Evolutionary conservation across 2,329 filamentous ascomycete genomes (phyloP), one percentile per base, ranked within the genome.

Genomic region (Fusarium penzigii): DNA sequence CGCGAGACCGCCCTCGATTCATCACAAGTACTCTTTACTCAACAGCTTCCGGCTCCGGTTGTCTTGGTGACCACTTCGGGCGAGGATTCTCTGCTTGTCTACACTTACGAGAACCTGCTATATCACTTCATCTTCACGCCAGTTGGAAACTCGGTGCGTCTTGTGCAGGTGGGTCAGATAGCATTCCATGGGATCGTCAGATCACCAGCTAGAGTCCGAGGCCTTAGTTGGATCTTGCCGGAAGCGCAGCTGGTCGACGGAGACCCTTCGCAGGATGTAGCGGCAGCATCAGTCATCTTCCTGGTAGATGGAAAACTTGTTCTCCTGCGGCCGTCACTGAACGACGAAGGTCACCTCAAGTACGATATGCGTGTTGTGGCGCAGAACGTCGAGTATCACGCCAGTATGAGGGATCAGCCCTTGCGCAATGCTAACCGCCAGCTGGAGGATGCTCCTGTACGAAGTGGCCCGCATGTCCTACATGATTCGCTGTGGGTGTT

Each of bases 281-380:
- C 91, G 12, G 88, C 93, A 49, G 94, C 94, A 8, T 96, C 92
- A 1, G 92, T 99, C 12, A 76, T 99, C 13, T 96, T 99, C 65
- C 79, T 99, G n/a, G 92, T 99, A 2, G 94, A 99, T 67, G 94
- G 93, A 29, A 99, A 99, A 70, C 83, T 99, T 17, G 94, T 97
- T 11, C 76, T 97, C 38, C 80, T 99, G 44, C 91, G 95, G 59
- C 93, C 94, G 2, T 92, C 91, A 1, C 78, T 90, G 6, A 92
- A 89, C 46, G 89, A 90, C 44, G 84, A 88, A 41, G 89, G 90
- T 6, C 88, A 92, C 62, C 79, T 97, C 46, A 97, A 97, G 75
- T 99, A 99, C 67, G 93, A 97, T 67, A 99, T 99, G 94, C 88
- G 92, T 10, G 88, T 97, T 53, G 88, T 99, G 67, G 92, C 92